These are phyloP conservation scores for Pseudozyma pruni DNA, from an alignment of 1,284 basidiomycete genomes.

Conservation along the genomic window DNA sequence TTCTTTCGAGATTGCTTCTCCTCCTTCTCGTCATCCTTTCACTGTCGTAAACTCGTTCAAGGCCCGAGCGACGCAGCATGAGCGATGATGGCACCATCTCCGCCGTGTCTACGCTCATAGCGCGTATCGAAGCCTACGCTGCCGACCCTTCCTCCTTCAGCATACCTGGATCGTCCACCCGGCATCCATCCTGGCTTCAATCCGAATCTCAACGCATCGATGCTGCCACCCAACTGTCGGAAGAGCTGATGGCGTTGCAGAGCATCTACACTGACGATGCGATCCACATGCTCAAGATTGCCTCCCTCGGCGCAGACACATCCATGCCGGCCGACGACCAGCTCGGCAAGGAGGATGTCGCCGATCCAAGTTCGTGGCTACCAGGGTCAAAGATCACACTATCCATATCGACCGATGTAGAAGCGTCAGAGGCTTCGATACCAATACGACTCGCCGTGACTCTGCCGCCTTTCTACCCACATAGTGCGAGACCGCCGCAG, in stretches of 20 bases:
- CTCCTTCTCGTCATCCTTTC: conserved; percentile 1
- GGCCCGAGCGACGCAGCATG: conserved; percentile 4
- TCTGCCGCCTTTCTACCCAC: conserved; percentile 58
- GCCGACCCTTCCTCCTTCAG: conserved; percentile 16
- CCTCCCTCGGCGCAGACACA: background rate
- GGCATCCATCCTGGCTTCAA: conserved; percentile 24
- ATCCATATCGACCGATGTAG: conserved; percentile 41
- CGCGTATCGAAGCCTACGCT: conserved; percentile 30
- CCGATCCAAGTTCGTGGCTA: conserved; percentile 30
- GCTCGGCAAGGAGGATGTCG: conserved; percentile 11
- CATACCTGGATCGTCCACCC: conserved; percentile 16
- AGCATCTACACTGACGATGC: conserved; percentile 62
- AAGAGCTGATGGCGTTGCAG: conserved; percentile 60
- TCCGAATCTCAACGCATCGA: conserved; percentile 24
- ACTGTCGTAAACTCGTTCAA: background rate
- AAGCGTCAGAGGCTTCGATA: conserved; percentile 15
- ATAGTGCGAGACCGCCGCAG: conserved; percentile 51
- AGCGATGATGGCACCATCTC: conserved; percentile 10
- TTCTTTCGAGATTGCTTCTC: background rate
- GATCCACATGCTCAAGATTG: conserved; percentile 37
- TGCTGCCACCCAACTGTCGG: conserved; percentile 47
- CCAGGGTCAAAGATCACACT: conserved; percentile 42
- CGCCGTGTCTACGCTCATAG: conserved; percentile 24
- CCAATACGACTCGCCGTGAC: conserved; percentile 57
- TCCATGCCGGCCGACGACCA: background rate